Conservation (phyloP, 345 rosid species). For the Psidium friedrichsthalianum region DNA sequence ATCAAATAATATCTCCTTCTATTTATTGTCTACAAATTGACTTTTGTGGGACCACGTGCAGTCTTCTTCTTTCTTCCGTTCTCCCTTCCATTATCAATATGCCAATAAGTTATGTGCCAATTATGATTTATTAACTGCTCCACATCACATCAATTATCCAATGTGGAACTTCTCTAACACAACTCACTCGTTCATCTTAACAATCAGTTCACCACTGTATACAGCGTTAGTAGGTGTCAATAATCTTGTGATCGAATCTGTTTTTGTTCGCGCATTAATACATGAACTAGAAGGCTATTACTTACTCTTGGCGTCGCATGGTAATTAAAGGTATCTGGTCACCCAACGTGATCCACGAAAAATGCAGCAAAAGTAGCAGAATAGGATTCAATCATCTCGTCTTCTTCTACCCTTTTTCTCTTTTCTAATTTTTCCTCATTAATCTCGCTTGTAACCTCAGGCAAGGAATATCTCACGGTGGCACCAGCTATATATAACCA, state of each 20-base stretch:
- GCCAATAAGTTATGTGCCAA: no score
- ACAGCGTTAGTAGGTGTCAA: background rate
- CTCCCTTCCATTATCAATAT: no score
- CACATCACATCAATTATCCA: no score
- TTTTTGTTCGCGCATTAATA: background rate
- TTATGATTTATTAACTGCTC: no score
- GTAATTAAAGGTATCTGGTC: background rate
- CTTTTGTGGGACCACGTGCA: background rate
- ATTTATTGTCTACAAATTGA: background rate
- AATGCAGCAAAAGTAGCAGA: background rate
- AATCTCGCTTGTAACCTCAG: background rate
- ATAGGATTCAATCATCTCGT: background rate
- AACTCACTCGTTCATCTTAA: no score
- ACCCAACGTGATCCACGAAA: background rate
- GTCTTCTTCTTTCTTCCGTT: no score
- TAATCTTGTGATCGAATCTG: background rate
- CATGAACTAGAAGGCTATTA: no score
- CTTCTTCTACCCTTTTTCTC: background rate
- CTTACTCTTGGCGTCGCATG: background rate
- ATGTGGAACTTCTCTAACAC: no score
- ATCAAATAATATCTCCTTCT: background rate
- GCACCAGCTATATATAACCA: background rate
- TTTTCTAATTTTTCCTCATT: background rate
- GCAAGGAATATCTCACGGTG: background rate
- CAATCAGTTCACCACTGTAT: background rate